Conservation (phyloP, 805 yeast species). For the Nakazawaea ambrosiae region DNA sequence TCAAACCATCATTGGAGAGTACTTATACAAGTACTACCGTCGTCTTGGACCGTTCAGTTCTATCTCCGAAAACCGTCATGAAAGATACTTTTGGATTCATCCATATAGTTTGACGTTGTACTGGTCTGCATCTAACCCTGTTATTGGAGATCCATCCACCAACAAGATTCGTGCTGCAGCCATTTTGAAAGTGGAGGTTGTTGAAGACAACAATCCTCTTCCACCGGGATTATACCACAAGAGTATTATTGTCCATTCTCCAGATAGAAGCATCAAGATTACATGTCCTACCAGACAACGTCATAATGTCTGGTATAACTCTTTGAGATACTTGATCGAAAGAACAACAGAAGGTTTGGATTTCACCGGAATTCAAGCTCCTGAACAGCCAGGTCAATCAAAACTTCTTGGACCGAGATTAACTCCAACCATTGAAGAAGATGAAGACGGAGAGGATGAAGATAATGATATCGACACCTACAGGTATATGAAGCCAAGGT, state of each 20-base stretch:
- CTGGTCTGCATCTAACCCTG: conserved; percentile 84
- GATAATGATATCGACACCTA: conserved; percentile 8
- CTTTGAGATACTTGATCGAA: conserved; percentile 68
- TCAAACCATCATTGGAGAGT: conserved; percentile 92
- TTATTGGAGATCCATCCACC: conserved; percentile 56
- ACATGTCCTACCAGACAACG: conserved; percentile 86
- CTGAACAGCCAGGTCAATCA: not conserved
- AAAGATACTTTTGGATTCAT: conserved; percentile 92
- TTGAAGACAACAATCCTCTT: conserved; percentile 77
- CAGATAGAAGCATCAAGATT: conserved; percentile 56
- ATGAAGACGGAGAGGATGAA: not conserved
- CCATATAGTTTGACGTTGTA: conserved; percentile 87
- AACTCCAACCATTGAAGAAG: conserved; percentile 2
- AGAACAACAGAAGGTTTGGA: conserved; percentile 54
- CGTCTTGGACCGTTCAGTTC: conserved; percentile 68
- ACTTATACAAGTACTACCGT: conserved; percentile 76
- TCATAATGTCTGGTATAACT: conserved; percentile 87
- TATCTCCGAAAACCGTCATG: conserved; percentile 76
- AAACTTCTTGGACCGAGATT: not conserved
- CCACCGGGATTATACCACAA: conserved; percentile 87
- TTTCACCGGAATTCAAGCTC: conserved; percentile 14
- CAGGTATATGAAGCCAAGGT: conserved; percentile 7
- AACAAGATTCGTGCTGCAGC: conserved; percentile 74
- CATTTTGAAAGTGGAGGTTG: conserved; percentile 69
- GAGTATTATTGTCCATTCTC: conserved; percentile 68